Evolutionary conservation across 2,329 filamentous ascomycete genomes (phyloP).

Genomic region (Nakataea oryzae): DNA sequence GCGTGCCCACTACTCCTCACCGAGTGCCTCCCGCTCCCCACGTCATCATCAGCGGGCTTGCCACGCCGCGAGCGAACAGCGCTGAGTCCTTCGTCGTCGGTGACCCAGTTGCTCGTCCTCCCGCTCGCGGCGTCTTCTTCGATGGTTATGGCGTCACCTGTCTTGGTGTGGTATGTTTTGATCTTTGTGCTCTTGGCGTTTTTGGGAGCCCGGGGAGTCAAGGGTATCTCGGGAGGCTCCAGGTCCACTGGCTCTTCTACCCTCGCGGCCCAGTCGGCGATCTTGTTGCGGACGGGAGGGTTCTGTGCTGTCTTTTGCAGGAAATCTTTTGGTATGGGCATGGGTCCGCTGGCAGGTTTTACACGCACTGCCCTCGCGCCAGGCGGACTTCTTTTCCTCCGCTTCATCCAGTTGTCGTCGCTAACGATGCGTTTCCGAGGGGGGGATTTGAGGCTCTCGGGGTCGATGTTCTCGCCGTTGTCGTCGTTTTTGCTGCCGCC

Average conservation of each 20-base stretch:
- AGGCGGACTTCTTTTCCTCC: slow-evolving; percentile 34
- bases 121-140: slow-evolving; percentile 15
- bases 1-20: slow-evolving; percentile 12
- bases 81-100: slow-evolving; percentile 6
- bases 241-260: slow-evolving; percentile 31
- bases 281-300: slow-evolving; percentile 46
- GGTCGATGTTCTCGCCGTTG: slow-evolving; percentile 14
- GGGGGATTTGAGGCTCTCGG: slow-evolving; percentile 38
- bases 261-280: slow-evolving; percentile 50
- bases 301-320: slow-evolving; percentile 41
- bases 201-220: slow-evolving; percentile 15
- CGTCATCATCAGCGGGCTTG: slow-evolving; percentile 3
- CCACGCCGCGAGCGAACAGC: slow-evolving; percentile 2
- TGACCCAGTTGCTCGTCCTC: slow-evolving; percentile 9
- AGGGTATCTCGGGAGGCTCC: slow-evolving; percentile 26
- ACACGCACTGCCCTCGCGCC: slow-evolving; percentile 16
- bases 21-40: slow-evolving; percentile 7
- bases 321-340: slow-evolving; percentile 49
- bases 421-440: slow-evolving; percentile 90
- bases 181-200: slow-evolving; percentile 10
- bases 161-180: slow-evolving; percentile 14
- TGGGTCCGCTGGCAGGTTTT: slow-evolving; percentile 15
- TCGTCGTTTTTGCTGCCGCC: slow-evolving; percentile 6
- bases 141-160: slow-evolving; percentile 23
- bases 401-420: slow-evolving; percentile 78